Percentiles rank a stretch among this genome's conserved stretches.
phyloP scores from a whole-genome alignment of 1,284 basidiomycete genomes.

The Malassezia equina region DNA sequence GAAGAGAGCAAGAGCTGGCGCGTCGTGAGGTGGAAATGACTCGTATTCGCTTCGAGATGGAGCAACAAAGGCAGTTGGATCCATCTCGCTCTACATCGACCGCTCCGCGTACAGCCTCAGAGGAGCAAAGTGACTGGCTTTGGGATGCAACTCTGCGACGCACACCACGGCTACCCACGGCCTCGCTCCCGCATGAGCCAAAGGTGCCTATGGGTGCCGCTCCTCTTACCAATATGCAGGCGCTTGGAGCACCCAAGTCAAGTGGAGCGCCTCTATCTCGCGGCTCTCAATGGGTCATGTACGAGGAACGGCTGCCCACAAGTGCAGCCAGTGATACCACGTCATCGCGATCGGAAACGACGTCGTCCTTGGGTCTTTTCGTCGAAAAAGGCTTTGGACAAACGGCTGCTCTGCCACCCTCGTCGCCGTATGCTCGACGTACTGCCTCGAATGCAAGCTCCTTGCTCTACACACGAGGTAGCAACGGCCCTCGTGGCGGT shows the following conservation, averaged over 20 bases:
- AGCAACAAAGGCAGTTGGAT: background rate
- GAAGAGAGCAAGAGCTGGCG: background rate
- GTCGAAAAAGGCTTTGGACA: conserved; percentile 4
- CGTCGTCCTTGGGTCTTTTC: background rate
- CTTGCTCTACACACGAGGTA: background rate
- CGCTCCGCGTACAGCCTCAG: background rate
- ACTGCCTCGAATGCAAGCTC: background rate
- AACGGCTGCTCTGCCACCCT: background rate
- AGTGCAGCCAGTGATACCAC: background rate
- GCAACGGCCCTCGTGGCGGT: background rate
- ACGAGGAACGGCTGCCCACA: background rate
- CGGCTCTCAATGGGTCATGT: conserved; percentile 1
- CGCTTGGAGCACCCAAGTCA: background rate
- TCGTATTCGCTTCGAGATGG: background rate
- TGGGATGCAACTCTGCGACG: background rate
- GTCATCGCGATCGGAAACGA: background rate
- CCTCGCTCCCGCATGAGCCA: background rate
- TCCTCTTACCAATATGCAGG: background rate
- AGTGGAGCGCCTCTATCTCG: background rate
- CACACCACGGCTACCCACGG: background rate
- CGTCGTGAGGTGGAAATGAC: background rate
- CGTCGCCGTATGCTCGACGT: conserved; percentile 7
- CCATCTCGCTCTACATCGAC: background rate
- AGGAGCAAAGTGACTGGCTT: background rate
- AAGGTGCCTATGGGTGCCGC: background rate